A percentile compares a stretch with the other conserved stretches of the same genome.
Conservation (phyloP, 2,329 filamentous ascomycete species). For the Alternaria solani region DNA sequence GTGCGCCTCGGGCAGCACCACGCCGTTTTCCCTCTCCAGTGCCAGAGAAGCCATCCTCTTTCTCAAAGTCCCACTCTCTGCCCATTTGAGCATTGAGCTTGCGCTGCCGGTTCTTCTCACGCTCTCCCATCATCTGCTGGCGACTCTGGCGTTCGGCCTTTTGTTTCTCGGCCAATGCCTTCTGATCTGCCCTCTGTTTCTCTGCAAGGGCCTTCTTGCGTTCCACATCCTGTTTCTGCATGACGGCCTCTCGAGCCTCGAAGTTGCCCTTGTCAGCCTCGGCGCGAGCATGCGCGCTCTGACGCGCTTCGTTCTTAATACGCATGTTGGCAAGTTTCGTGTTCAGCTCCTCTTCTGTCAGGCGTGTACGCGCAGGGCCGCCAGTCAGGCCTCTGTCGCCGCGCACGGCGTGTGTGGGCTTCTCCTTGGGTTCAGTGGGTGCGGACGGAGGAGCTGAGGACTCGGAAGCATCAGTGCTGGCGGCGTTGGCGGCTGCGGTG, state of each 20-base stretch:
- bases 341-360: slow-evolving; percentile 70
- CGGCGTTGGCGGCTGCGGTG: slow-evolving; percentile 21
- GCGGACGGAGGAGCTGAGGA: slow-evolving; percentile 23
- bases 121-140: slow-evolving; percentile 68
- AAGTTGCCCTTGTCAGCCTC: slow-evolving; percentile 73
- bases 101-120: slow-evolving; percentile 66
- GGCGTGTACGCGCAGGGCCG: slow-evolving; percentile 46
- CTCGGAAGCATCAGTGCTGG: slow-evolving; percentile 18
- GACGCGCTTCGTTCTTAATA: slow-evolving; percentile 67
- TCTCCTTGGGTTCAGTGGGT: slow-evolving; percentile 34
- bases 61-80: slow-evolving; percentile 70
- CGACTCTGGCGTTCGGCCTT: slow-evolving; percentile 61
- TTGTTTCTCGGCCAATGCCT: slow-evolving; percentile 39
- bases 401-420: slow-evolving; percentile 40
- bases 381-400: slow-evolving; percentile 47
- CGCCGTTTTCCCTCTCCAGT: slow-evolving; percentile 53
- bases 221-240: slow-evolving; percentile 59
- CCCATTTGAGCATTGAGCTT: slow-evolving; percentile 67
- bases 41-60: slow-evolving; percentile 64
- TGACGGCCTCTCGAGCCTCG: slow-evolving; percentile 68
- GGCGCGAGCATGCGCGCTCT: slow-evolving; percentile 69
- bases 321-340: slow-evolving; percentile 68
- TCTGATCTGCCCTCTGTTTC: slow-evolving; percentile 56
- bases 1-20: slow-evolving; percentile 59
- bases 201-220: slow-evolving; percentile 48